Conservation (phyloP, 257 asterid genomes). For the Sherardia arvensis region DNA sequence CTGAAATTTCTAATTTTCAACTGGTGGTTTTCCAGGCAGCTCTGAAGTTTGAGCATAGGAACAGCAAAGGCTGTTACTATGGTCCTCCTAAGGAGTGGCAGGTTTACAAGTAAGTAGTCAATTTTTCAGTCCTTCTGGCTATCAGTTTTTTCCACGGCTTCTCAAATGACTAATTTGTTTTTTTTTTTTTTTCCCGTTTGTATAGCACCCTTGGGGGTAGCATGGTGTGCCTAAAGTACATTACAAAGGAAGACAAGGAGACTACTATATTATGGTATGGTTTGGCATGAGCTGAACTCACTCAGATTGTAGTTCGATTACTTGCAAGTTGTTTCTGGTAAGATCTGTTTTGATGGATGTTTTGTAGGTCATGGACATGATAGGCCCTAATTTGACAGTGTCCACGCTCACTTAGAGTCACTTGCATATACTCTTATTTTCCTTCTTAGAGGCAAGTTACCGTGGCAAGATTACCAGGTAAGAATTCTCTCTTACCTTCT, state of each 20-base stretch:
- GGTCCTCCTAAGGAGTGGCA: constrained; percentile 48
- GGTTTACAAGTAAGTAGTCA: constrained; percentile 34
- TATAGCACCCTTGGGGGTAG: constrained; percentile 41
- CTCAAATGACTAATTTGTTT: not conserved
- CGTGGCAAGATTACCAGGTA: constrained; percentile 50
- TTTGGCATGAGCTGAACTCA: not conserved
- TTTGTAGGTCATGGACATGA: constrained; percentile 47
- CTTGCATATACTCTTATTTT: constrained; percentile 42
- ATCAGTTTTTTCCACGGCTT: not conserved
- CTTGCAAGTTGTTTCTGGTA: not conserved
- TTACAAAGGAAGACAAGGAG: constrained; percentile 40
- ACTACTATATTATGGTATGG: constrained; percentile 40
- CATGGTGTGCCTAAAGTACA: constrained; percentile 41
- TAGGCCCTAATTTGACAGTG: constrained; percentile 47
- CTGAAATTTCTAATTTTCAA: too few species aligned
- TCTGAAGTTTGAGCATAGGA: constrained; percentile 40
- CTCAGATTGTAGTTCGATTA: not conserved
- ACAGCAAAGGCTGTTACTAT: constrained; percentile 42
- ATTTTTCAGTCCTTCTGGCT: not conserved
- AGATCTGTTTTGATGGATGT: not conserved
- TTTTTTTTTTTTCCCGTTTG: not conserved
- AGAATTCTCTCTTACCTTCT: constrained; percentile 3
- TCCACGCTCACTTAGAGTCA: constrained; percentile 42
- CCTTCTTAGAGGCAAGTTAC: constrained; percentile 40
- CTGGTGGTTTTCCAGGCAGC: constrained; percentile 31